phyloP scores from a whole-genome alignment of 2,329 filamentous ascomycete genomes.

The Xylaria sp. region DNA sequence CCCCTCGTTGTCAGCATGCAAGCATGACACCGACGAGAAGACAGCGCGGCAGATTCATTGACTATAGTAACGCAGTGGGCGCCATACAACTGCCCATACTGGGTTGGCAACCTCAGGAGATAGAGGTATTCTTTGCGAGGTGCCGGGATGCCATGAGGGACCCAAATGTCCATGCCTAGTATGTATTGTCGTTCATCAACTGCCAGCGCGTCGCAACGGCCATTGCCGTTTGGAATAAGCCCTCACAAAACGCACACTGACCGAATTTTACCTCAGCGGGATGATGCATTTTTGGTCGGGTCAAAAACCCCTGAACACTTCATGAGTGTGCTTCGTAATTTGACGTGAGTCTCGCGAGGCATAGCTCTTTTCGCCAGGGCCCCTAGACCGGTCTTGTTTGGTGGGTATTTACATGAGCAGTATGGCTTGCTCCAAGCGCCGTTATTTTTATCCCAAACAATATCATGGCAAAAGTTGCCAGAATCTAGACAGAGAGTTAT shows the following conservation, averaged over 20 bases:
- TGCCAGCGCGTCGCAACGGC: background rate
- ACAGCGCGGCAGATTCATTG: constrained; percentile 8
- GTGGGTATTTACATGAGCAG: background rate
- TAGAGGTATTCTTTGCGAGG: constrained; percentile 46
- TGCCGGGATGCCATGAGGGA: constrained; percentile 47
- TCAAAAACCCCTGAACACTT: constrained; percentile 51
- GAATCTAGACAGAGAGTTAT: background rate
- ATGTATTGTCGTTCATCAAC: constrained; percentile 20
- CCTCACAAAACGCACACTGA: constrained; percentile 14
- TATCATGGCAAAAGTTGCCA: constrained; percentile 21
- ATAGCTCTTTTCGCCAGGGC: constrained; percentile 14
- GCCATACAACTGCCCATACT: constrained; percentile 54
- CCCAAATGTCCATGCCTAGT: constrained; percentile 48
- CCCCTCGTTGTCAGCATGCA: background rate
- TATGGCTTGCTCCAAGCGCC: background rate
- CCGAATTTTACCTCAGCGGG: constrained; percentile 34
- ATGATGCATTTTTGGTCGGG: constrained; percentile 59
- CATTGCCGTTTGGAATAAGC: background rate
- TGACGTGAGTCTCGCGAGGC: constrained; percentile 16
- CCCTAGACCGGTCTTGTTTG: background rate
- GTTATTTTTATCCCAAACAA: background rate
- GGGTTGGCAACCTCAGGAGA: constrained; percentile 50
- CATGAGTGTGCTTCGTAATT: constrained; percentile 11
- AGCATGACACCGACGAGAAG: background rate
- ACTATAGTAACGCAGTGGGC: constrained; percentile 45